These are phyloP conservation scores for Russula brevipes DNA, from an alignment of 768 basidiomycete species.

Conservation along the genomic window DNA sequence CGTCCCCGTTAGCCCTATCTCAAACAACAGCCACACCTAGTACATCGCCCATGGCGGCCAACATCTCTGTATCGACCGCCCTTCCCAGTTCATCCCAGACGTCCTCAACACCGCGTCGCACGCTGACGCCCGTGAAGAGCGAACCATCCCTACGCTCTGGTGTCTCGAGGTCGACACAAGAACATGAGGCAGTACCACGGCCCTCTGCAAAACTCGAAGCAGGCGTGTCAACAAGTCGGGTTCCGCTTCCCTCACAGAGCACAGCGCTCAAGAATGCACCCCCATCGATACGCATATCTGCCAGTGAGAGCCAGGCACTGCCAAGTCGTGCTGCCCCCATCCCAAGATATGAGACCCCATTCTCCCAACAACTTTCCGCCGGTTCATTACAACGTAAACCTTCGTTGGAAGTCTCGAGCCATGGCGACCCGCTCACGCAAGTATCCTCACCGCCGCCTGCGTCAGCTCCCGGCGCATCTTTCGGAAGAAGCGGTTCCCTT, in stretches of 20 bases:
- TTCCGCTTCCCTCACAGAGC: background rate
- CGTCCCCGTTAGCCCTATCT: constrained; percentile 23
- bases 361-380: constrained; percentile 17
- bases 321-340: background rate
- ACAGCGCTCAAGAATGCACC: background rate
- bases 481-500: constrained; percentile 35
- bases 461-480: constrained; percentile 31
- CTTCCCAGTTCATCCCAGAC: background rate
- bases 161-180: background rate
- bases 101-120: constrained; percentile 8
- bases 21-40: background rate
- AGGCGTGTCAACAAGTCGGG: background rate
- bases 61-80: background rate
- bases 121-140: constrained; percentile 8
- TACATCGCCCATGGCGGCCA: background rate
- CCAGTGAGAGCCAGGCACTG: constrained; percentile 1
- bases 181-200: background rate
- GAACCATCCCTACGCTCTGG: constrained; percentile 11
- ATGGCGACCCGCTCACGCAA: constrained; percentile 36
- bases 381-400: constrained; percentile 17
- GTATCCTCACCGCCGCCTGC: constrained; percentile 40
- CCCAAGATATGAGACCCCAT: background rate
- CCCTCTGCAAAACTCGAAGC: background rate
- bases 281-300: constrained; percentile 11
- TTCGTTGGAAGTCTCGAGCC: constrained; percentile 32